Evolutionary conservation across 2,329 filamentous ascomycete genomes (phyloP).

Genomic region (Sporothrix euskadiensis): DNA sequence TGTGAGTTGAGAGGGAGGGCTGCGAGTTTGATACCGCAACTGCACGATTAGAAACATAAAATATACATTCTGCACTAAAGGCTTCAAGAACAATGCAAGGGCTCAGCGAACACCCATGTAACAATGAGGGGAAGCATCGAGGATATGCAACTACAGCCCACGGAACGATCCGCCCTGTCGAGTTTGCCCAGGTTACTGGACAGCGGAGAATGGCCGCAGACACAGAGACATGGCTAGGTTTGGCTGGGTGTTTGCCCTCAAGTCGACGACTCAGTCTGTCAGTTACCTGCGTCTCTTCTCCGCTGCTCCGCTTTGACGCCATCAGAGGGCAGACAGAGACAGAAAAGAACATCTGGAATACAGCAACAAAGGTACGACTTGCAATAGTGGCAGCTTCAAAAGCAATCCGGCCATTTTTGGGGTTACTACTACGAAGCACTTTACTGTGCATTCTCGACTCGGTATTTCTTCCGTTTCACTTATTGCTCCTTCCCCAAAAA

Average conservation of each 20-base stretch:
- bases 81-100: neutral
- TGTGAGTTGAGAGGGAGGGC: constrained; percentile 24
- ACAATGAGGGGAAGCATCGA: neutral
- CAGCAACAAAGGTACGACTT: neutral
- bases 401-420: no score
- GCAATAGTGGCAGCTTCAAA: no score
- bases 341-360: neutral
- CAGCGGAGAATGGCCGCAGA: neutral
- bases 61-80: neutral
- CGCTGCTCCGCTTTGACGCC: constrained; percentile 9
- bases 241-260: neutral
- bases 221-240: neutral
- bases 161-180: neutral
- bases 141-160: neutral
- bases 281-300: neutral
- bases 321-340: neutral
- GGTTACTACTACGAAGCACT: no score
- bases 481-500: neutral
- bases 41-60: neutral
- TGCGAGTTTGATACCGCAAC: neutral
- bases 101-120: neutral
- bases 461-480: no score
- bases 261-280: no score
- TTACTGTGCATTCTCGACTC: no score
- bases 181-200: neutral